Conservation (phyloP, 805 yeast genomes). For the Diddensiella transvaalensis region DNA sequence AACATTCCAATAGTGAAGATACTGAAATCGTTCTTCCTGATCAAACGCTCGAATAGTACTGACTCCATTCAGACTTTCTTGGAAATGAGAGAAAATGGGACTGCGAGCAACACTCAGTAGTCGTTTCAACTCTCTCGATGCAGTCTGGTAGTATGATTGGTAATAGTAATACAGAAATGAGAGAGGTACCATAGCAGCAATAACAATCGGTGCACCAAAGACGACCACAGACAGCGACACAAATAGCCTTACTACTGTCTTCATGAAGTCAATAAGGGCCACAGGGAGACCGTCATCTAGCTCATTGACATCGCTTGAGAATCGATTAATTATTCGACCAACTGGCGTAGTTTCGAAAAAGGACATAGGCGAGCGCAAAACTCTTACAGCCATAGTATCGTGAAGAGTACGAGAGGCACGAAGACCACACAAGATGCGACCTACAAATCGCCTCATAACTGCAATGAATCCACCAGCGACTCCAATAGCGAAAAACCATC, state of each 20-base stretch:
- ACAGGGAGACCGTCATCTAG: constrained; percentile 65
- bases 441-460: constrained; percentile 53
- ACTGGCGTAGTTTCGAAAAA: constrained; percentile 94
- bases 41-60: constrained; percentile 74
- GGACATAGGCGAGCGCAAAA: constrained; percentile 86
- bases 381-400: constrained; percentile 65
- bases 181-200: constrained; percentile 69
- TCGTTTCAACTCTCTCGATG: constrained; percentile 77
- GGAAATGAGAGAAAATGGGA: constrained; percentile 79
- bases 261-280: constrained; percentile 37
- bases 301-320: constrained; percentile 84
- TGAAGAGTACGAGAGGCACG: constrained; percentile 45
- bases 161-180: constrained; percentile 61
- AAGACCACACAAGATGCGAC: constrained; percentile 45
- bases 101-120: constrained; percentile 63
- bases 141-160: constrained; percentile 63
- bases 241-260: constrained; percentile 33
- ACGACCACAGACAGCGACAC: constrained; percentile 80
- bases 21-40: constrained; percentile 61
- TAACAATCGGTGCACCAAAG: constrained; percentile 82
- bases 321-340: constrained; percentile 86
- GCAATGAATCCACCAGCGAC: constrained; percentile 43
- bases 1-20: constrained; percentile 41
- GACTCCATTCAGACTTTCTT: constrained; percentile 75
- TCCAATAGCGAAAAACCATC: constrained; percentile 69